These are phyloP conservation scores for Trichoderma virens DNA, from an alignment of 495 filamentous ascomycete genomes.

Conservation along the genomic window DNA sequence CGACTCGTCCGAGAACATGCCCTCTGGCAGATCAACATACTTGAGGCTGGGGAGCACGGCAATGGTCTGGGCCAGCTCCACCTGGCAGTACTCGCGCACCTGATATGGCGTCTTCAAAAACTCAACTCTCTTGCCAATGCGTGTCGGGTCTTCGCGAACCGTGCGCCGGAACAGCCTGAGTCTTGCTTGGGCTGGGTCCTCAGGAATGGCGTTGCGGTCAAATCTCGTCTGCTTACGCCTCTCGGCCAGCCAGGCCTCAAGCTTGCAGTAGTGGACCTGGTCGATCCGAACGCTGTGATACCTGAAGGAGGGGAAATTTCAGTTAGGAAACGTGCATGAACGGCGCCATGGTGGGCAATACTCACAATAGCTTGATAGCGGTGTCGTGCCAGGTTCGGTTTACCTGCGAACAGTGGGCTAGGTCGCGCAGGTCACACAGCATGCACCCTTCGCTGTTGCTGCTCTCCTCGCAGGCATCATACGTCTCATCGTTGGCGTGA, in stretches of 20 bases:
- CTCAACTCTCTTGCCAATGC: conserved; percentile 57
- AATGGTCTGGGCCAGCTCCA: conserved; percentile 76
- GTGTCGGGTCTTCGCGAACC: conserved; percentile 61
- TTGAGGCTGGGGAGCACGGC: conserved; percentile 76
- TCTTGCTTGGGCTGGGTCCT: conserved; percentile 69
- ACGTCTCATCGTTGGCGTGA: conserved; percentile 67
- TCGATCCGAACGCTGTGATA: conserved; percentile 91
- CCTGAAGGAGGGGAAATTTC: conserved; percentile 33
- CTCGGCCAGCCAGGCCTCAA: conserved; percentile 70
- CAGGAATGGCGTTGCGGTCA: conserved; percentile 64
- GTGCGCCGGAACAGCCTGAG: conserved; percentile 72
- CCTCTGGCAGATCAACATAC: conserved; percentile 88
- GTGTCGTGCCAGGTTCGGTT: conserved; percentile 61
- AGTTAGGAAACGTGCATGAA: conserved; percentile 10
- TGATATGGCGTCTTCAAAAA: conserved; percentile 93
- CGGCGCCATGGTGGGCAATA: not conserved
- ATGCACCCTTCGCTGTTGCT: conserved; percentile 80
- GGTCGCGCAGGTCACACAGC: conserved; percentile 90
- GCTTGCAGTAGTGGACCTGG: conserved; percentile 86
- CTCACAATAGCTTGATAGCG: conserved; percentile 54
- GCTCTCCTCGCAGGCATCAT: conserved; percentile 75
- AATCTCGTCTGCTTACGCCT: conserved; percentile 68
- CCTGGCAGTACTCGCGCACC: conserved; percentile 80
- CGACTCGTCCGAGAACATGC: conserved; percentile 72
- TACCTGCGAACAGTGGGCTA: conserved; percentile 69